These are phyloP conservation scores for Globisporangium iwayamae DNA, from an alignment of 352 stramenopile genomes.

Conservation along the genomic window DNA sequence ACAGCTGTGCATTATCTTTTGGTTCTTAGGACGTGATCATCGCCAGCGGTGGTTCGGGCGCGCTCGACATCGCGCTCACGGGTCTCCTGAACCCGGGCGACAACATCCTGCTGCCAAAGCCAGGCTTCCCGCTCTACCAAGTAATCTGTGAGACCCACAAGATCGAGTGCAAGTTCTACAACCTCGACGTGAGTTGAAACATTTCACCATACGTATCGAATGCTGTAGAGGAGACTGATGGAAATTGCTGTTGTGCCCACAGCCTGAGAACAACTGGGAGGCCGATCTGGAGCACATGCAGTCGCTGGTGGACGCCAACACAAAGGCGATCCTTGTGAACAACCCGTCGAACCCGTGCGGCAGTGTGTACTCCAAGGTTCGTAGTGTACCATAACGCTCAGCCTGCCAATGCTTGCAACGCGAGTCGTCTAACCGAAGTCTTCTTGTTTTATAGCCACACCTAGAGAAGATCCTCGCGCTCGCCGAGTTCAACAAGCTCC, in stretches of 20 bases:
- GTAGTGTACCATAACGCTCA: not conserved
- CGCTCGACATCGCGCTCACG: conserved; percentile 91
- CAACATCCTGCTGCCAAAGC: conserved; percentile 92
- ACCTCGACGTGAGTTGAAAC: conserved; percentile 42
- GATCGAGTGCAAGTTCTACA: conserved; percentile 91
- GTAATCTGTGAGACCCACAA: conserved; percentile 92
- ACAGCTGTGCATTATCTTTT: too few relatives aligned
- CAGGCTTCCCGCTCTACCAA: conserved; percentile 95
- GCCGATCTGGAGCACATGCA: conserved; percentile 91
- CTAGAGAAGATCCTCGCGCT: conserved; percentile 70
- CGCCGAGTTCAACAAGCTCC: conserved; percentile 84
- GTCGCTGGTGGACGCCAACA: conserved; percentile 78
- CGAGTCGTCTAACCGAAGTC: not conserved
- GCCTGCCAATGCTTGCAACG: too few relatives aligned
- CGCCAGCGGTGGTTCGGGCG: conserved; percentile 90
- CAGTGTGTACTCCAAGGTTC: conserved; percentile 89
- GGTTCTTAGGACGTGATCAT: conserved; percentile 87
- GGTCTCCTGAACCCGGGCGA: conserved; percentile 89
- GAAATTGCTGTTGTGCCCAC: conserved; percentile 6
- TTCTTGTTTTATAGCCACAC: conserved; percentile 32
- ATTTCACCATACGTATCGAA: not conserved
- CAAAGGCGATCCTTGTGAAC: conserved; percentile 93
- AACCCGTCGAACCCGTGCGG: conserved; percentile 95
- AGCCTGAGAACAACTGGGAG: conserved; percentile 90
- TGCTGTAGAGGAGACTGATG: not conserved